Conservation (phyloP, 495 filamentous ascomycete genomes). For the Penicillium angulare region DNA sequence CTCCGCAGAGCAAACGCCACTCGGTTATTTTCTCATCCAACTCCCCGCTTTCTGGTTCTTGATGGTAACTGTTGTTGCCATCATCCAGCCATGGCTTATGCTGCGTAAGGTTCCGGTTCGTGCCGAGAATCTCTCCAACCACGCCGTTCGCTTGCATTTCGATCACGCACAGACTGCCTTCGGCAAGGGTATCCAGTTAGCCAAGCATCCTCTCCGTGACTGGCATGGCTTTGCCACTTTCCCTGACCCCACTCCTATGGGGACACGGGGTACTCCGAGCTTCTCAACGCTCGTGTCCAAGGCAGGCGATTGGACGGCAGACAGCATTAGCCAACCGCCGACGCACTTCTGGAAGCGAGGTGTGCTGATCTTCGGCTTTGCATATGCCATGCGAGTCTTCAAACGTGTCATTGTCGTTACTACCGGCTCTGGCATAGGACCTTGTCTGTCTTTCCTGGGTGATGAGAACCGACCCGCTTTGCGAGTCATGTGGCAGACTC, state of each 20-base stretch:
- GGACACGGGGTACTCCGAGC: conserved; percentile 18
- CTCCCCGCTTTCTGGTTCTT: conserved; percentile 47
- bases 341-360: conserved; percentile 46
- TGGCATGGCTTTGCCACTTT: conserved; percentile 84
- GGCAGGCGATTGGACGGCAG: conserved; percentile 81
- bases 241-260: conserved; percentile 33
- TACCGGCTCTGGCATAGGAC: conserved; percentile 82
- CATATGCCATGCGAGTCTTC: conserved; percentile 72
- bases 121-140: conserved; percentile 63
- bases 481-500: conserved; percentile 60
- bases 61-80: conserved; percentile 34
- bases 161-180: conserved; percentile 50
- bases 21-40: conserved; percentile 36
- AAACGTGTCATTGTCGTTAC: conserved; percentile 68
- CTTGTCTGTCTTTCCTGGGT: conserved; percentile 49
- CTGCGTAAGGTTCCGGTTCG: conserved; percentile 53
- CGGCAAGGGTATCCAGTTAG: conserved; percentile 47
- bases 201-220: conserved; percentile 62
- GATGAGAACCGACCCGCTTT: conserved; percentile 47
- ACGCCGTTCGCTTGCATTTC: conserved; percentile 73
- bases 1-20: conserved; percentile 14
- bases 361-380: conserved; percentile 63
- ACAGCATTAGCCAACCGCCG: conserved; percentile 60
- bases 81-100: conserved; percentile 43
- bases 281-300: conserved; percentile 74